Base-by-base conservation (phyloP, 306 rosid species). In the Rosa multiflora region DNA sequence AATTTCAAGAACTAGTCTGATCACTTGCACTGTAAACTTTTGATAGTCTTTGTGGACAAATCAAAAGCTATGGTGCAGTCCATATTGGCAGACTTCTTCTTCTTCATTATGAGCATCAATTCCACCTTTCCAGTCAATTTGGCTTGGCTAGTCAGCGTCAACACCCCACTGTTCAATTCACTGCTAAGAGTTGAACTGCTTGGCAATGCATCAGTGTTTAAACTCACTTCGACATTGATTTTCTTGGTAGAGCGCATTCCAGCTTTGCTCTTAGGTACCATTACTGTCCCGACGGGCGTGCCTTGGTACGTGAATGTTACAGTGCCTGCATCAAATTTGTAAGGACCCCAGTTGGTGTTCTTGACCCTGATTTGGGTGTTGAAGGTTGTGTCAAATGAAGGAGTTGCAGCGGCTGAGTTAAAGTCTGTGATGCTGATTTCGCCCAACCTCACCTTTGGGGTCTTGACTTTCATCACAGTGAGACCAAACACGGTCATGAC, bases 401-500 rank as follows among this genome's bases (percentile, higher is more conserved):
- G 44, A 0, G 72, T 13, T 44, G 64, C 12, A 0, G 29, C 0
- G 1, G 2, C 39, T 0, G 56, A 58, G 2, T 2, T 37, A 5
- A 73, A 20, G 12, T 5, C 61, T 12, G 29, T 23, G 73, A 80
- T 4, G 1, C 17, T 44, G 21, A 58, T 53, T 0, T 51, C 21
- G 74, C 80, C 68, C 4, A 84, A 20, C 35, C 80, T 80, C 26
- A 80, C n/a, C 74, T 81, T 84, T 0, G 87, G 87, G 10, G 77
- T 72, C 42, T 81, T 84, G 1, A 72, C 82, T 26, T 71, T 52
- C 84, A 84, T 67, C 26, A 84, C 74, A 13, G 80, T 79, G 21
- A 74, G 67, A 3, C 69, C 76, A 42, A 84, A 76, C 1, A 29
- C 79, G 1, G 75, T 17, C 46, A 80, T 84, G 11, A 80, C 82